A percentile compares a stretch with the other conserved stretches of the same genome.
Evolutionary conservation across 1,284 basidiomycete genomes (phyloP).

Genomic region (Apiotrichum montevideense): DNA sequence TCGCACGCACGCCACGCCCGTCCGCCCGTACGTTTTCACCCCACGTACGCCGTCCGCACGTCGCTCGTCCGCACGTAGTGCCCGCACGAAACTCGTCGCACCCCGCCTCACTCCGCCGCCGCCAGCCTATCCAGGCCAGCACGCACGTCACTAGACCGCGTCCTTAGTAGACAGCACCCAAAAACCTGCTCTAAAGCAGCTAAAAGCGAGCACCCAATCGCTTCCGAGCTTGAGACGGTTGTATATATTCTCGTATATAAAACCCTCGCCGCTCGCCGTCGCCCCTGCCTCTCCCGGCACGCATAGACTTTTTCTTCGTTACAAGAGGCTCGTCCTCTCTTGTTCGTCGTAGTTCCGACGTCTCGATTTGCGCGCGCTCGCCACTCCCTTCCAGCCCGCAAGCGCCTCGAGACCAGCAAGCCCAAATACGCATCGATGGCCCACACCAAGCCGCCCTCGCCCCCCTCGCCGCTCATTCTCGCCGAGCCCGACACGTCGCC

Average conservation of each 20-base stretch:
- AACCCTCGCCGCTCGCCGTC: no score
- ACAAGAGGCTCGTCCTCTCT: no score
- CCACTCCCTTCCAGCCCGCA: neutral
- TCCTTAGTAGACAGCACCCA: no score
- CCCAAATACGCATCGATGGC: slow-evolving; percentile 11
- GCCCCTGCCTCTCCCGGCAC: no score
- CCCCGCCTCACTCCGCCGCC: neutral
- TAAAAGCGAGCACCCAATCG: no score
- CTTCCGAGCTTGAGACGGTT: no score
- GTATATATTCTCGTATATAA: no score
- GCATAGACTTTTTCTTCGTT: no score
- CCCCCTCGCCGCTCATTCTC: slow-evolving; percentile 18
- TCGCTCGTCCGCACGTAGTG: slow-evolving; percentile 4
- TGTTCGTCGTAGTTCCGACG: no score
- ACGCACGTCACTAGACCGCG: neutral
- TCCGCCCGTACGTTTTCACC: slow-evolving; percentile 1
- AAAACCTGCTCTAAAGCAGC: no score
- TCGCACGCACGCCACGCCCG: slow-evolving; percentile 6
- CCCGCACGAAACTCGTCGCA: slow-evolving; percentile 2
- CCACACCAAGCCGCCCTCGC: slow-evolving; percentile 11
- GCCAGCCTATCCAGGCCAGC: neutral
- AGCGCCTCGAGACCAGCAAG: neutral
- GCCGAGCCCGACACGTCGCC: slow-evolving; percentile 30
- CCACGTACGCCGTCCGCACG: slow-evolving; percentile 2
- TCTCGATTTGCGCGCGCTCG: no score